Conservation (phyloP, 306 rosid species). For the Fragaria iinumae region DNA sequence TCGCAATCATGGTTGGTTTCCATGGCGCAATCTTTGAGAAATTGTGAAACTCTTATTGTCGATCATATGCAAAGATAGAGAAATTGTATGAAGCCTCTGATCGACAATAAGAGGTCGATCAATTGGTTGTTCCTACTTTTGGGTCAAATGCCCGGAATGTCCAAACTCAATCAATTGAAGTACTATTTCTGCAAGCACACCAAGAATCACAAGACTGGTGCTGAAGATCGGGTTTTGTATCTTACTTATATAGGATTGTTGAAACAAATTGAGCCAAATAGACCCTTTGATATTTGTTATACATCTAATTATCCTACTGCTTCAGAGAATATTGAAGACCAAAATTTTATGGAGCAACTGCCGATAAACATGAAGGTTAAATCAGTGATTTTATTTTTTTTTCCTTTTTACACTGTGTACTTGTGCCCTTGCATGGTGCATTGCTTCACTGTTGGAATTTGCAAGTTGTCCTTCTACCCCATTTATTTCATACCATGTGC, state of each 20-base stretch:
- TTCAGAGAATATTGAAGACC: too few species aligned
- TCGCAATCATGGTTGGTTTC: too few species aligned
- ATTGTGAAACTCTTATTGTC: too few species aligned
- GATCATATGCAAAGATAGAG: too few species aligned
- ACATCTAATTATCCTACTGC: too few species aligned
- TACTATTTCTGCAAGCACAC: constrained; percentile 23
- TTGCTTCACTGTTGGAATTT: neutral
- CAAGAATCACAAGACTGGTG: constrained; percentile 29
- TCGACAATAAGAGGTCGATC: constrained; percentile 14
- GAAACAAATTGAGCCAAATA: constrained; percentile 20
- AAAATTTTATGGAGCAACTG: too few species aligned
- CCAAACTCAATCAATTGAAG: neutral
- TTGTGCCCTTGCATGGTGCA: neutral
- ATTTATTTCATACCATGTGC: constrained; percentile 36
- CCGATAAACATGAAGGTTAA: too few species aligned
- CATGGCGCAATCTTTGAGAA: neutral
- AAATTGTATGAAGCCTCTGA: constrained; percentile 18
- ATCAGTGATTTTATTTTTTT: too few species aligned
- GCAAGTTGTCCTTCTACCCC: neutral
- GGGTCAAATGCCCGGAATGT: constrained; percentile 23
- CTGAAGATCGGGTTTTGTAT: constrained; percentile 26
- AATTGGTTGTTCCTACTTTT: constrained; percentile 31
- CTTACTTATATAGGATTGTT: constrained; percentile 21
- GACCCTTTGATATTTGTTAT: constrained; percentile 3
- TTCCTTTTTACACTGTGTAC: neutral